These are phyloP conservation scores for Rhodotorula sp. DNA, from an alignment of 1,284 basidiomycete genomes.

Conservation along the genomic window DNA sequence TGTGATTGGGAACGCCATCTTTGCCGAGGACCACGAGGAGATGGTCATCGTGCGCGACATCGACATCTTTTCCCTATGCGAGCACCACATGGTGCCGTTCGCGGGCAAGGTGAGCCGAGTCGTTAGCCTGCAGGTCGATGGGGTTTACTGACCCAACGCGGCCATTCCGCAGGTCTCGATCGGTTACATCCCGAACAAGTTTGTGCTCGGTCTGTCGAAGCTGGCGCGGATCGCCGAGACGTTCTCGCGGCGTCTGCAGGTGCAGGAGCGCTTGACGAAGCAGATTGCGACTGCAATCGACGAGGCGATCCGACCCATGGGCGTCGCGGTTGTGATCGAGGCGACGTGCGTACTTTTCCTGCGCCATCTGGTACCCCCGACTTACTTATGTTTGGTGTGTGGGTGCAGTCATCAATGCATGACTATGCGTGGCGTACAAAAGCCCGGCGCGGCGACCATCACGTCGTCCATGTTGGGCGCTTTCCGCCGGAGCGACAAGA, in stretches of 20 bases:
- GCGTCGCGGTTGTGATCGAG: conserved; percentile 99
- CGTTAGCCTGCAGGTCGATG: not conserved
- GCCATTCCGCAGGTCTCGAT: conserved; percentile 60
- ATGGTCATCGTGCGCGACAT: conserved; percentile 99
- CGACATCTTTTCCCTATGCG: conserved; percentile 94
- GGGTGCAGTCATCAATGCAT: conserved; percentile 88
- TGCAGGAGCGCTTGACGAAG: conserved; percentile 96
- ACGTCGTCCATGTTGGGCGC: conserved; percentile 99
- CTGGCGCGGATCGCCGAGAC: conserved; percentile 97
- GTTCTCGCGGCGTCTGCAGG: conserved; percentile 90
- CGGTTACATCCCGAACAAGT: conserved; percentile 89
- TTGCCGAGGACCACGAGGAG: conserved; percentile 98
- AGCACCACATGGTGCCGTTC: conserved; percentile 98
- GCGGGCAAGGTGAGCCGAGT: conserved; percentile 78
- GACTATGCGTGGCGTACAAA: conserved; percentile 99
- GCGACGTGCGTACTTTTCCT: conserved; percentile 70
- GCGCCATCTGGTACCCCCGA: rapidly evolving
- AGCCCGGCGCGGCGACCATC: conserved; percentile 90
- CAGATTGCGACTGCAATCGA: conserved; percentile 96
- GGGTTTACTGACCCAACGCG: not conserved
- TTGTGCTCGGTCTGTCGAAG: conserved; percentile 95
- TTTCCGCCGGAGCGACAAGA: conserved; percentile 95
- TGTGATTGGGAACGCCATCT: conserved; percentile 97
- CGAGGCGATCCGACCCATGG: conserved; percentile 93
- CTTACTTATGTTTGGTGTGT: not conserved